A percentile compares a stretch with the other conserved stretches of the same genome.
Conservation (phyloP, 805 yeast species). For the Monosporozyma solicola region DNA sequence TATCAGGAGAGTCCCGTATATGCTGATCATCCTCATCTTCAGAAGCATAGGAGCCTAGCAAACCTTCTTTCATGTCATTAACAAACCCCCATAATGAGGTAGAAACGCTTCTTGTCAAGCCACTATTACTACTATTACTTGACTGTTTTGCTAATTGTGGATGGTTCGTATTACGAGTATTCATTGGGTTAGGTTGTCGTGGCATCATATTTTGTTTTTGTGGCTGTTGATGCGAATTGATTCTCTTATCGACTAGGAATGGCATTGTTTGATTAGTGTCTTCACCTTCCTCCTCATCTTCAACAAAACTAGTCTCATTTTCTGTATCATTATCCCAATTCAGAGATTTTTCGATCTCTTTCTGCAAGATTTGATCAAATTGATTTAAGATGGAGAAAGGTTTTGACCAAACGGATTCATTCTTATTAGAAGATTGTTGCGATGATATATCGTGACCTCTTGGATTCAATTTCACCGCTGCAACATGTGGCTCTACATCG, state of each 20-base stretch:
- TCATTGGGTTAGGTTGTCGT: not conserved
- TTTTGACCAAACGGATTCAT: slow-evolving; percentile 37
- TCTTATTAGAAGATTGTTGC: slow-evolving; percentile 1
- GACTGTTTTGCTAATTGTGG: not conserved
- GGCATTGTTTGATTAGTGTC: not conserved
- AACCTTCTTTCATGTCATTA: slow-evolving; percentile 38
- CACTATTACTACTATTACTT: not conserved
- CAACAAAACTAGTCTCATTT: not conserved
- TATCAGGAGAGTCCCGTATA: not conserved
- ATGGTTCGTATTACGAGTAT: not conserved
- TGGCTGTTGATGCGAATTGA: slow-evolving; percentile 8
- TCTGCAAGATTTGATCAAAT: slow-evolving; percentile 56
- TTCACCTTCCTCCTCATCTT: not conserved
- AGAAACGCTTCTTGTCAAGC: slow-evolving; percentile 27
- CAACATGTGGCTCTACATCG: not conserved
- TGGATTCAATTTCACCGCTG: not conserved
- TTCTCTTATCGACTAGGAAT: not conserved
- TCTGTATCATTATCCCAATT: slow-evolving; percentile 22
- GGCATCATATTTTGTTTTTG: not conserved
- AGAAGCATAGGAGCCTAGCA: slow-evolving; percentile 32
- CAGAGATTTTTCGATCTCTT: slow-evolving; percentile 51
- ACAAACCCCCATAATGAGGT: slow-evolving; percentile 43
- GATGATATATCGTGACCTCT: not conserved
- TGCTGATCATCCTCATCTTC: slow-evolving; percentile 14
- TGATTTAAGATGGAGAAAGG: slow-evolving; percentile 58